Base-by-base conservation (phyloP, 805 yeast species). In the Starmera quercuum region DNA sequence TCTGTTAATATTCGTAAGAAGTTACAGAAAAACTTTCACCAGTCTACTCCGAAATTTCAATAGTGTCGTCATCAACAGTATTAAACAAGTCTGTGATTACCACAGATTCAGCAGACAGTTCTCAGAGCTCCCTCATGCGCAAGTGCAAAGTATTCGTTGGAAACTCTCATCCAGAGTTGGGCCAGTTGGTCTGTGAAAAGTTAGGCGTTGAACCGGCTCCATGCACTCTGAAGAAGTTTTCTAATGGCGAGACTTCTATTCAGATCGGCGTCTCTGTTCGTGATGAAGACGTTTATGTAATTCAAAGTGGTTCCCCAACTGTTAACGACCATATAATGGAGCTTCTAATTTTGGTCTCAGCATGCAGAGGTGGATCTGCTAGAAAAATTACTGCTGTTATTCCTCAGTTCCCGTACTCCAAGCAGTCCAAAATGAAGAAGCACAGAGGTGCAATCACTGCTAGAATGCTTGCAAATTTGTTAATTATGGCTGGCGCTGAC, bases 391-490 rank as follows among this genome's bases (percentile, higher is more conserved):
- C 73, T 28, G 97, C 97, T 8, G 98, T 92, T 21, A 79, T 92
- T 34, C 99, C 99, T 2, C 95, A 87, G 60, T 94, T 90, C 58
- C 98, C 98, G 22, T 92, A 92, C 64, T 85, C 97, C 10, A 83
- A 90, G 59, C 99, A 92, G 62, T 78, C 90, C 46, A 92, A 94
- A 64, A 92, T 92, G 99, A 92, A 92, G 66, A 92, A 87, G 59
- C 97, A 92, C 56, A 72, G 99, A 61, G 98, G 98, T 35, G 97
- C 98, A 26, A 92, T 92, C 51, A 90, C 98, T 4, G 98, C 98
- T 12, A 75, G 97, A 56, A 84, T 92, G 97, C 71, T 92, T 54
- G 97, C 99, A 40, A 92, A 92, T 49, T 64, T 92, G 53, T 66
- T 92, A 42, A 78, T 87, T 37, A 94, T 92, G 94, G 97, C 98